A percentile compares a stretch with the other conserved stretches of the same genome.
These are phyloP conservation scores for Nicotiana obtusifolia DNA, from an alignment of 257 asterid genomes.

Conservation along the genomic window DNA sequence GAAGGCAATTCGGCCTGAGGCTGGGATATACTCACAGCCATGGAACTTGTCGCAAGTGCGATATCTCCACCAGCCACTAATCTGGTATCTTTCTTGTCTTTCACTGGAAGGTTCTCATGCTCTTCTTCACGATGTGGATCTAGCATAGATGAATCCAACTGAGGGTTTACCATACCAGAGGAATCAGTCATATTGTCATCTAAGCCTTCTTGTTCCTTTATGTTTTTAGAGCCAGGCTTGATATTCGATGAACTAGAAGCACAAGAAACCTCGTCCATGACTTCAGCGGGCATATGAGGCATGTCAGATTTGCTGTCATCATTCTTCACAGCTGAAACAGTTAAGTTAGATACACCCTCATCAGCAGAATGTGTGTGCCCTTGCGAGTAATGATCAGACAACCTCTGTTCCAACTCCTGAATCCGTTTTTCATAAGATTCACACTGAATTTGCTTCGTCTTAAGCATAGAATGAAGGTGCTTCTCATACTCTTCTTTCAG, in stretches of 20 bases:
- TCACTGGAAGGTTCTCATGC: constrained; percentile 36
- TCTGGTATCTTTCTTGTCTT: constrained; percentile 41
- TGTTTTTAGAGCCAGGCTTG: constrained; percentile 47
- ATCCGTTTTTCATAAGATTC: constrained; percentile 90
- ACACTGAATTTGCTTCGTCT: constrained; percentile 70
- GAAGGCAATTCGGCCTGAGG: constrained; percentile 37
- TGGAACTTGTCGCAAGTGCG: constrained; percentile 51
- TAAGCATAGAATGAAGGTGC: constrained; percentile 69
- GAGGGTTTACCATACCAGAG: constrained; percentile 49
- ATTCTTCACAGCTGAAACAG: constrained; percentile 37
- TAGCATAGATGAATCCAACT: constrained; percentile 81
- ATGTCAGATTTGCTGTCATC: constrained; percentile 54
- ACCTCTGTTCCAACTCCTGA: constrained; percentile 80
- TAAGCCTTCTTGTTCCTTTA: constrained; percentile 51
- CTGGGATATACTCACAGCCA: constrained; percentile 74
- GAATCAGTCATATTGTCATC: constrained; percentile 87
- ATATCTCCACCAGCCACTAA: constrained; percentile 35
- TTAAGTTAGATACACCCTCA: constrained; percentile 37
- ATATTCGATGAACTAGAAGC: constrained; percentile 43
- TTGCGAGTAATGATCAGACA: constrained; percentile 62
- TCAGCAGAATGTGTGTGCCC: constrained; percentile 37
- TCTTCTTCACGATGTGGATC: constrained; percentile 67
- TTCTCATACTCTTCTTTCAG: constrained; percentile 73
- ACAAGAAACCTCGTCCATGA: constrained; percentile 60
- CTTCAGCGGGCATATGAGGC: constrained; percentile 25